These are phyloP conservation scores for Geotrichum histeridarum DNA, from an alignment of 1,139 yeast species.

Conservation along the genomic window DNA sequence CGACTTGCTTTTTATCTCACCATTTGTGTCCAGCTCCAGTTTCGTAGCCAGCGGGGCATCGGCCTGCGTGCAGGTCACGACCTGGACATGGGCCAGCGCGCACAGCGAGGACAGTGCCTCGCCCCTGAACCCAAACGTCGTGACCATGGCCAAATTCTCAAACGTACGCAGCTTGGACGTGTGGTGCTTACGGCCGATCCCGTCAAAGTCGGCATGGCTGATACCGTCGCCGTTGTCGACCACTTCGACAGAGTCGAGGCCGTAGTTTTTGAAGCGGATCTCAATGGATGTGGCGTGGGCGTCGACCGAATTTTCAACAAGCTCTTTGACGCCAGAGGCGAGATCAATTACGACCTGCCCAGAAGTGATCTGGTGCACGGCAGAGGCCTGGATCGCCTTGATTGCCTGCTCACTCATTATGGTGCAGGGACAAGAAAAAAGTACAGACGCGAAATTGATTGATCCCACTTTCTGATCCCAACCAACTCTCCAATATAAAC, in stretches of 20 bases:
- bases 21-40: conserved; percentile 51
- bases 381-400: conserved; percentile 41
- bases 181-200: conserved; percentile 63
- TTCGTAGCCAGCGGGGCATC: conserved; percentile 55
- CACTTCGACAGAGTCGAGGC: conserved; percentile 68
- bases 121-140: conserved; percentile 42
- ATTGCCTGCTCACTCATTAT: conserved; percentile 21
- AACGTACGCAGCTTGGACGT: conserved; percentile 67
- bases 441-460: not conserved
- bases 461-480: too few species aligned
- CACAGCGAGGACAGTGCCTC: conserved; percentile 37
- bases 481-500: too few species aligned
- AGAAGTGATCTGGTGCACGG: conserved; percentile 73
- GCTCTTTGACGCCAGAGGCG: conserved; percentile 71
- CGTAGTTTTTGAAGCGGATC: conserved; percentile 61
- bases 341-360: conserved; percentile 89
- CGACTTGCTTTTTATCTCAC: conserved; percentile 42
- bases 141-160: conserved; percentile 48
- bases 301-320: conserved; percentile 82
- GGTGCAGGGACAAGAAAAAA: not conserved
- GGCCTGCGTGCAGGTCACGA: conserved; percentile 51
- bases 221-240: conserved; percentile 80
- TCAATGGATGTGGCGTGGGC: conserved; percentile 67
- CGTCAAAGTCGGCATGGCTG: conserved; percentile 49
- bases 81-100: conserved; percentile 41